phyloP scores from a whole-genome alignment of 2,329 filamentous ascomycete genomes.

The Microcyclospora tardicrescens region DNA sequence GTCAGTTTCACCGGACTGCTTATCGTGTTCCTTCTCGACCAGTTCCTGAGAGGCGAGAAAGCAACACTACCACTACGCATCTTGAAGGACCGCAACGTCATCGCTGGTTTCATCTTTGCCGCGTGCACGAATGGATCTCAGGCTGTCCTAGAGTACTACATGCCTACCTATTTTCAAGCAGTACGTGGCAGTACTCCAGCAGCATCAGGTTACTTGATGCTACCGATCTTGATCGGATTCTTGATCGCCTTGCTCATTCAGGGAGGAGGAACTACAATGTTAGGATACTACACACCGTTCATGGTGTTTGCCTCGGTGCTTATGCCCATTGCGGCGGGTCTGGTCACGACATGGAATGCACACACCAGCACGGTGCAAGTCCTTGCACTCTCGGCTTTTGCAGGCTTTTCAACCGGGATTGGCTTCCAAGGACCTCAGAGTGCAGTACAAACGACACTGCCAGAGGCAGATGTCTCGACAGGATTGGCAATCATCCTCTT shows the following conservation, averaged over 20 bases:
- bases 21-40: constrained; percentile 19
- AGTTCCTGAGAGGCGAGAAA: constrained; percentile 18
- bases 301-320: constrained; percentile 21
- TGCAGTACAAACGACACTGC: constrained; percentile 20
- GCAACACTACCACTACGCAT: constrained; percentile 24
- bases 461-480: constrained; percentile 15
- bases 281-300: constrained; percentile 26
- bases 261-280: constrained; percentile 4
- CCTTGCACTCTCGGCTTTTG: constrained; percentile 19
- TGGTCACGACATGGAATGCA: constrained; percentile 21
- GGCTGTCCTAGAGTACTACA: constrained; percentile 7
- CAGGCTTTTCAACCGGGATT: constrained; percentile 21
- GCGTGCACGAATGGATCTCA: constrained; percentile 1
- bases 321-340: constrained; percentile 23
- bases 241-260: constrained; percentile 5
- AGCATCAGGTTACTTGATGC: constrained; percentile 6
- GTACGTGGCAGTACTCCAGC: constrained; percentile 8
- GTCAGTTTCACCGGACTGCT: constrained; percentile 21
- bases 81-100: constrained; percentile 17
- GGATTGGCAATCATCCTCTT: constrained; percentile 24
- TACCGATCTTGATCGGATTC: constrained; percentile 8
- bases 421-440: constrained; percentile 21
- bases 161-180: constrained; percentile 26
- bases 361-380: constrained; percentile 13
- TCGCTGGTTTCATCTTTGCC: constrained; percentile 9